A percentile compares a stretch with the other conserved stretches of the same genome.
Evolutionary conservation across 768 basidiomycete genomes (phyloP).

Genomic region (Pleurotus djamor): DNA sequence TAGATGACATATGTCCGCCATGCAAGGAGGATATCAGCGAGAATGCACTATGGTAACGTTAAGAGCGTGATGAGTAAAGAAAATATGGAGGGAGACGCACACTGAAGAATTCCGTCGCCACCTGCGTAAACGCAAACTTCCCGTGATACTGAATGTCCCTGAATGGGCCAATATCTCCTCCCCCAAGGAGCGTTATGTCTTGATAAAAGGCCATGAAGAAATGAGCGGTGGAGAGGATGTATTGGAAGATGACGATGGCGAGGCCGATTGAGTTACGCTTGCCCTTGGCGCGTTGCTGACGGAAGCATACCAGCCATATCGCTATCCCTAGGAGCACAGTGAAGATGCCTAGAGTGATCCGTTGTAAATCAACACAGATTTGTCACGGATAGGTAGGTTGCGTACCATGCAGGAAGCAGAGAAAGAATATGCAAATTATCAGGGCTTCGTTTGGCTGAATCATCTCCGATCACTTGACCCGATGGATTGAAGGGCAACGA

Average conservation of each 20-base stretch:
- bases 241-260: constrained; percentile 5
- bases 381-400: neutral
- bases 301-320: constrained; percentile 6
- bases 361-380: neutral
- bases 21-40: constrained; percentile 3
- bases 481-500: too few relatives aligned
- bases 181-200: constrained; percentile 1
- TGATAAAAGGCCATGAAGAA: constrained; percentile 8
- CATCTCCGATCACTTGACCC: neutral
- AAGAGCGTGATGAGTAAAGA: neutral
- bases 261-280: neutral
- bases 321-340: constrained; percentile 1
- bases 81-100: neutral
- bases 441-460: neutral
- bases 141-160: constrained; percentile 1
- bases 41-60: neutral
- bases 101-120: constrained; percentile 4
- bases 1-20: constrained; percentile 7
- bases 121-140: constrained; percentile 1
- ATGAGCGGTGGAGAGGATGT: constrained; percentile 3
- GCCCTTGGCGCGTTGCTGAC: neutral
- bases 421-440: constrained; percentile 3
- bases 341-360: neutral
- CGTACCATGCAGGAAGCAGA: neutral
- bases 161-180: constrained; percentile 1